Evolutionary conservation across 2,329 filamentous ascomycete species (phyloP), one percentile per base, ranked within the genome.

Genomic region (Parascedosporium putredinis): DNA sequence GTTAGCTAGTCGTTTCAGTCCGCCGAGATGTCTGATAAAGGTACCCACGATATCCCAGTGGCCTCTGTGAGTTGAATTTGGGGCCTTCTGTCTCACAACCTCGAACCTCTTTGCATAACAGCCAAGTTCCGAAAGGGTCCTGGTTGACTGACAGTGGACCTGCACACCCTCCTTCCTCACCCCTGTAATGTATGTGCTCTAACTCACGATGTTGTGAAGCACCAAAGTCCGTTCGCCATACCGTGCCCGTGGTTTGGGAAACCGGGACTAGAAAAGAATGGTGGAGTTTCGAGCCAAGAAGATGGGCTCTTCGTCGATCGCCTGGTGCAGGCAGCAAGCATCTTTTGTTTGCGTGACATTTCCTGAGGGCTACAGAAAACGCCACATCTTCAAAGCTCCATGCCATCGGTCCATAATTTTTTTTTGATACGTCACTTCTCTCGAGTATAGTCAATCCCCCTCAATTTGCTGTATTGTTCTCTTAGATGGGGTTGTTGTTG

Each of bases 231-330:
- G 38, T 42, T 42, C 38, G 18, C 38, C n/a, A 20, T 42, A 42
- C 38, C 38, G 38, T 42, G 38, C 23, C 38, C 38, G 38, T 42
- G 38, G 38, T 42, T 42, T 20, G 38, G 38, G 38, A 42, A 42
- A 16, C 38, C 16, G 38, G 38, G 20, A 42, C n/a, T n/a, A 42
- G 23, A 40, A 22, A 40, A 38, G 16, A 22, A 22, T 31, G 27
- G 12, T 31, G 27, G 27, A 12, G 27, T n/a, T n/a, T n/a, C n/a
- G 27, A 42, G 38, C 12, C 12, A 10, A 42, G 38, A 42, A 20
- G 38, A 20, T 16, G 23, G 38, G 10, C 38, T 42, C 38, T 20
- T 42, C 38, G 38, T 42, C 38, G 38, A 24, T 42, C 38, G 18
- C 23, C 23, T 20, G 38, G 10, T 36, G 12, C n/a, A 36, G 20